Base-by-base conservation (phyloP, 2,329 filamentous ascomycete genomes). In the Aspergillus hortae region DNA sequence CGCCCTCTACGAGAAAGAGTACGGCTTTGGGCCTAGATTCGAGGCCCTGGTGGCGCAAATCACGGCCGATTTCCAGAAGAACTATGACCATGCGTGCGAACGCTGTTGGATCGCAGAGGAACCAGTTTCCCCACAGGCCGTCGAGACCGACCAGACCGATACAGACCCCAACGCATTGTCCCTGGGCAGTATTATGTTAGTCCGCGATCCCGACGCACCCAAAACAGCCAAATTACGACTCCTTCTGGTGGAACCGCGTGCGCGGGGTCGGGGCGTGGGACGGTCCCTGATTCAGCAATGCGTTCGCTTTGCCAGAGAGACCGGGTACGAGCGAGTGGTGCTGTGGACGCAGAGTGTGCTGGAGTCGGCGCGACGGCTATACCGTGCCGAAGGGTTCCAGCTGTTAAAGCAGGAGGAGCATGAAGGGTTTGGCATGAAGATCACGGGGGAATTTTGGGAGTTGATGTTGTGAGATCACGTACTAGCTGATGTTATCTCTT, bases 101-200 rank as follows among this genome's bases (percentile, higher is more conserved):
- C 55, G 56, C 7, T 66, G 62, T 45, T 64, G 62, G 62, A 59
- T 66, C 25, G 63, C 63, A 14, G 61, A 65, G 40, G 49, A 48
- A 30, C 2, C 27, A 11, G 3, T 4, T 30, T 2, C 27, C 10
- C 25, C 52, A 57, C 6, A 53, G 30, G 52, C 14, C 15, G 5
- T 12, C 12, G 11, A 38, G 15, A 38, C 15, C 35, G 7, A 38
- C 7, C 35, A 38, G 35, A n/a, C 35, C 2, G n/a, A 6, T 17
- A 38, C 35, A 2, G 35, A 38, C 12, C 14, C 15, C 15, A 17
- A 38, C 14, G 30, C 27, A 9, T 30, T 54, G 10, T 54, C 55
- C 12, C 53, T 64, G n/a, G 63, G 63, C 35, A 57, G 54, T 27
- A 51, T 65, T 3, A 64, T 65, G 61, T 49, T 65, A 4, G 56